Evolutionary conservation across 1,284 basidiomycete genomes (phyloP).

Genomic region (Agaricales sp.): DNA sequence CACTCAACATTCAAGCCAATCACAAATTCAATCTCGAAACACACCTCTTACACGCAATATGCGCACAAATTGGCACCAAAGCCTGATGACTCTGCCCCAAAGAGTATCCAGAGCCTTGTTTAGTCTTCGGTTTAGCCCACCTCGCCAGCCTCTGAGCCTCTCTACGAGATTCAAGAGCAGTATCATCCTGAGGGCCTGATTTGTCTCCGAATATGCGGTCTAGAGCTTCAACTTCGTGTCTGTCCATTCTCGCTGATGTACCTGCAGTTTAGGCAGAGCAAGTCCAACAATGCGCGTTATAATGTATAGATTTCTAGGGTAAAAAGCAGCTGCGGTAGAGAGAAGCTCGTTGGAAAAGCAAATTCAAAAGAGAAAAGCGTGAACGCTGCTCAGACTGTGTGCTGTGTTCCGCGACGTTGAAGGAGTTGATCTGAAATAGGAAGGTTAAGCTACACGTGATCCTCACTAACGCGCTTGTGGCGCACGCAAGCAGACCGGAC

Average conservation of each 20-base stretch:
- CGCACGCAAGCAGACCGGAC: too few relatives aligned
- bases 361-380: neutral
- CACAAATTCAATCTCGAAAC: too few relatives aligned
- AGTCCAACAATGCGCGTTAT: neutral
- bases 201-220: neutral
- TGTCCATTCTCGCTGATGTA: neutral
- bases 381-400: too few relatives aligned
- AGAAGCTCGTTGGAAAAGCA: neutral
- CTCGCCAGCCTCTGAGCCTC: neutral
- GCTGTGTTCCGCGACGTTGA: too few relatives aligned
- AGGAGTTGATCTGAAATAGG: too few relatives aligned
- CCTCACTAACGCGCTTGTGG: neutral
- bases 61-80: neutral
- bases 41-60: neutral
- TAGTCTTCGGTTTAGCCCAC: neutral
- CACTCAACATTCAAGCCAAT: neutral
- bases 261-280: too few relatives aligned
- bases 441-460: too few relatives aligned
- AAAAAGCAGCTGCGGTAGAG: neutral
- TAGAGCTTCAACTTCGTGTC: neutral
- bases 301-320: neutral
- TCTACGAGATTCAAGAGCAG: neutral
- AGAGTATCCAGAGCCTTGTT: neutral
- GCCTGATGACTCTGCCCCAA: neutral
- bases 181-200: neutral